Evolutionary conservation across 192 early-diverging fungal genomes (phyloP), one percentile per base, ranked within the genome.

Genomic region (Dispira parvispora): DNA sequence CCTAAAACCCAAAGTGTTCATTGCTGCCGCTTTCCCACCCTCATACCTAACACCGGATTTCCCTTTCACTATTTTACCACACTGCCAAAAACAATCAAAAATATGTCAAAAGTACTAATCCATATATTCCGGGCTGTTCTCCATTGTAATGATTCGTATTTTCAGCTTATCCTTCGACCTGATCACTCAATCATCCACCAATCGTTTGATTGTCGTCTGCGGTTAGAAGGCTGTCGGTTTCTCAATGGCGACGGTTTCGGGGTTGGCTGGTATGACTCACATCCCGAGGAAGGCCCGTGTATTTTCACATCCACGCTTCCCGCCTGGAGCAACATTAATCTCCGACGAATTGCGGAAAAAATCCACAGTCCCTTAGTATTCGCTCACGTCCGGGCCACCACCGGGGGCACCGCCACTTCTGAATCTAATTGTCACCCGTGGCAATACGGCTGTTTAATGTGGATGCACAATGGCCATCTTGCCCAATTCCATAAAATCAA

Each of bases 171-270:
- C 25, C 85, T 85, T 0, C 81, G 82, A 57, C 87, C 87, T 0
- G 80, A 80, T 2, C 84, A 88, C 60, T 88, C 86, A 25, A 88
- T 88, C 45, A 86, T 88, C 50, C 86, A 85, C 71, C 87, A 89
- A 69, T 86, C 85, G 57, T 83, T 86, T 67, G 85, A 84, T 70
- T 84, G 78, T 61, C 79, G 78, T 67, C 69, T 89, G 46, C 80
- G 81, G 45, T 64, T 89, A 6, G 84, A 89, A 69, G 66, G 65
- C 38, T 50, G 76, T 60, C 68, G 79, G 67, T 77, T 82, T 2
- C 77, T 86, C 65, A 89, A 89, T 72, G 80, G 85, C 55, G 87
- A 89, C 68, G 87, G 87, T 25, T 87, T 89, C 70, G 87, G 87
- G 42, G 82, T 89, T 49, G 87, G 85, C 10, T 82, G 81, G 81